These are phyloP conservation scores for Suhomyces yuchorum DNA, from an alignment of 1,139 yeast genomes.

Conservation along the genomic window DNA sequence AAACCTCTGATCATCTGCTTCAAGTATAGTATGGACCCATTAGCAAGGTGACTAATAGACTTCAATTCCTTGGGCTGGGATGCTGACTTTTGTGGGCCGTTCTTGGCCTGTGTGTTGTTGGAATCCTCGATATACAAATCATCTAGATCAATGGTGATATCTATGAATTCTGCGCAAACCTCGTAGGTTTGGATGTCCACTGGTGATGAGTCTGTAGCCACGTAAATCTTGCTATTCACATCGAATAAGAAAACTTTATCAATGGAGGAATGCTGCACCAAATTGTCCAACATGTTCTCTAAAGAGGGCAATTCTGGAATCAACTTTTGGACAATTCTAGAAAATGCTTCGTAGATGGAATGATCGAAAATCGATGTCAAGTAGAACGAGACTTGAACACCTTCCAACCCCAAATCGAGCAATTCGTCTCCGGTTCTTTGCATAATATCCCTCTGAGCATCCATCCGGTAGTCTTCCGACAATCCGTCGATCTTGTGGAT, in stretches of 20 bases:
- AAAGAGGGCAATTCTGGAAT: slow-evolving; percentile 86
- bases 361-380: slow-evolving; percentile 93
- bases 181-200: slow-evolving; percentile 95
- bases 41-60: slow-evolving; percentile 74
- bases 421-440: slow-evolving; percentile 94
- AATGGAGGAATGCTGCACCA: slow-evolving; percentile 86
- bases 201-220: slow-evolving; percentile 94
- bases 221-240: slow-evolving; percentile 89
- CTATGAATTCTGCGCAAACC: slow-evolving; percentile 95
- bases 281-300: slow-evolving; percentile 84
- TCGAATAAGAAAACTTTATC: slow-evolving; percentile 94
- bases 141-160: slow-evolving; percentile 87
- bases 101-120: slow-evolving; percentile 13
- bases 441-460: slow-evolving; percentile 95
- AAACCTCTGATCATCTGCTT: slow-evolving; percentile 92
- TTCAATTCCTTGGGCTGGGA: slow-evolving; percentile 44
- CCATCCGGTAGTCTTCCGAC: slow-evolving; percentile 89
- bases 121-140: slow-evolving; percentile 56
- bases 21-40: slow-evolving; percentile 79
- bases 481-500: slow-evolving; percentile 95
- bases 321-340: slow-evolving; percentile 87
- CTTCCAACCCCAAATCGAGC: slow-evolving; percentile 84
- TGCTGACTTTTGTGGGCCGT: slow-evolving; percentile 1
- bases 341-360: slow-evolving; percentile 92
- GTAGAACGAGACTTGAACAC: slow-evolving; percentile 88